These are phyloP conservation scores for Oxytropis ochrocephala DNA, from an alignment of 306 rosid genomes.

Conservation along the genomic window DNA sequence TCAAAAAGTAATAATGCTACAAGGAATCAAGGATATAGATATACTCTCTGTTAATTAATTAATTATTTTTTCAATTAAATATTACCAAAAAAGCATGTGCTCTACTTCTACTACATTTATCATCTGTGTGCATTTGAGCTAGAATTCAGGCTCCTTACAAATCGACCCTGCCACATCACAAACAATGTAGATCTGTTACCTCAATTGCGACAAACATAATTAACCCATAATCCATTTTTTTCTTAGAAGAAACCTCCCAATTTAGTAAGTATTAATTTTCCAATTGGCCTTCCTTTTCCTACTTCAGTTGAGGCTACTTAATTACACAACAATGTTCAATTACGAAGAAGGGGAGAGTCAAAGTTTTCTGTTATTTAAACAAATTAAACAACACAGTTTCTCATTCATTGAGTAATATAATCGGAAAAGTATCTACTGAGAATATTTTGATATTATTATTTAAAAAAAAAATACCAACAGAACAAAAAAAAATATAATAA, in stretches of 20 bases:
- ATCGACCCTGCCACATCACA: slow-evolving; percentile 65
- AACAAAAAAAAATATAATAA: background rate
- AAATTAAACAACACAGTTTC: background rate
- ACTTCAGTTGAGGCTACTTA: background rate
- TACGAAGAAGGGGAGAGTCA: background rate
- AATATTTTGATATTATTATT: background rate
- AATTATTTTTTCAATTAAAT: background rate
- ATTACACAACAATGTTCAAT: background rate
- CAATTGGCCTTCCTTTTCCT: background rate
- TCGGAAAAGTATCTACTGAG: slow-evolving; percentile 3
- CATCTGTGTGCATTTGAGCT: slow-evolving; percentile 37
- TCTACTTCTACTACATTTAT: slow-evolving; percentile 9
- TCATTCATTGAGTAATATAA: background rate
- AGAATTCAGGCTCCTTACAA: slow-evolving; percentile 68
- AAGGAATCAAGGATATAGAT: slow-evolving; percentile 1
- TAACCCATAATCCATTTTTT: slow-evolving; percentile 6
- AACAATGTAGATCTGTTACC: slow-evolving; percentile 17
- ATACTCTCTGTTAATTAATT: background rate
- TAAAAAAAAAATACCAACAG: background rate
- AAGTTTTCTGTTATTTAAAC: background rate
- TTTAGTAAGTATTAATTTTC: too few relatives aligned
- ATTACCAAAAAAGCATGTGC: background rate
- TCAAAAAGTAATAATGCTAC: slow-evolving; percentile 7
- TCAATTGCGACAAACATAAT: slow-evolving; percentile 2
- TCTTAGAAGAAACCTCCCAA: background rate